A percentile compares a stretch with the other conserved stretches of the same genome.
Conservation (phyloP, 2,329 filamentous ascomycete genomes). For the Diaporthe citrichinensis region DNA sequence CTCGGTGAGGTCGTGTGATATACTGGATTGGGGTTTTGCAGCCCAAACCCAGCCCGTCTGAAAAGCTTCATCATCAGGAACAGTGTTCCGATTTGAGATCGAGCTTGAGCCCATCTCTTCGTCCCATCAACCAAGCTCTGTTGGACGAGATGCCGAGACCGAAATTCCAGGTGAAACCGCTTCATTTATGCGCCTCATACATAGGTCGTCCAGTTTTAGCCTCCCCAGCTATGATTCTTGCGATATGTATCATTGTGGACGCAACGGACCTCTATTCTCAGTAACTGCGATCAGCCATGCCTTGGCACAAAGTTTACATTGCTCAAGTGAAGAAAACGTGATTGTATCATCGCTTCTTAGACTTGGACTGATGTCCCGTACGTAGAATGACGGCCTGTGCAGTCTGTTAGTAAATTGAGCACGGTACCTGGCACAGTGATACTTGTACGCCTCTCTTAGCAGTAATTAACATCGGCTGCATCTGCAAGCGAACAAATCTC, state of each 20-base stretch:
- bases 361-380: not conserved
- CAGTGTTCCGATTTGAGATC: not conserved
- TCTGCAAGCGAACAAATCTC: not conserved
- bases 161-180: not conserved
- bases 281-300: not conserved
- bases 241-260: not conserved
- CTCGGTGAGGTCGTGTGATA: not conserved
- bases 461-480: not conserved
- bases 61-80: not conserved
- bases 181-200: not conserved
- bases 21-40: not conserved
- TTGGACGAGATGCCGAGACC: constrained; percentile 16
- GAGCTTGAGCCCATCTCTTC: not conserved
- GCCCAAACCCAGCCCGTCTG: not conserved
- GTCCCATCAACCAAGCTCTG: constrained; percentile 1
- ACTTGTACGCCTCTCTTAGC: not conserved
- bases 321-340: no score
- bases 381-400: not conserved
- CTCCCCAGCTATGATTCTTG: not conserved
- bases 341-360: not conserved
- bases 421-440: not conserved
- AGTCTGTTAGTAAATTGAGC: not conserved
- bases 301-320: not conserved
- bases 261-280: not conserved
- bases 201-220: not conserved